These are phyloP conservation scores for Helicostylum pulchrum DNA, from an alignment of 192 early-diverging fungal species.

Conservation along the genomic window DNA sequence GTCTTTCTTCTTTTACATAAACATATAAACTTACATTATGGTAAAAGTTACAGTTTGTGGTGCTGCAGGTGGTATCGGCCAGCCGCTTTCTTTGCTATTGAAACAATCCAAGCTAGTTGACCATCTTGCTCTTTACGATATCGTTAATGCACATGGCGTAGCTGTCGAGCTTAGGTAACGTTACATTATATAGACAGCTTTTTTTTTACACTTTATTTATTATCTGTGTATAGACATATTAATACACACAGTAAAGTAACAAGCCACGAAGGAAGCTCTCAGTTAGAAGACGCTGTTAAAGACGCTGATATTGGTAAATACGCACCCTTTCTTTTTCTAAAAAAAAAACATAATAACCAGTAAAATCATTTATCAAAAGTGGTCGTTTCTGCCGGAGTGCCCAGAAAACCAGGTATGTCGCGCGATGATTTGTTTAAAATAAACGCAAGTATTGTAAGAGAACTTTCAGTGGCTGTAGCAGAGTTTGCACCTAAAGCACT, in stretches of 20 bases:
- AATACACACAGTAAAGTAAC: constrained; percentile 77
- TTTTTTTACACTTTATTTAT: not conserved
- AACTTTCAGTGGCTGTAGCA: constrained; percentile 76
- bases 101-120: constrained; percentile 86
- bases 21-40: constrained; percentile 29
- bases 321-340: not conserved
- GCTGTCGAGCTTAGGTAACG: constrained; percentile 78
- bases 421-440: constrained; percentile 98
- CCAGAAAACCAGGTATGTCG: constrained; percentile 98
- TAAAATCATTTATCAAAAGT: constrained; percentile 42
- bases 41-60: constrained; percentile 61
- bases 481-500: constrained; percentile 81
- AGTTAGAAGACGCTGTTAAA: constrained; percentile 68
- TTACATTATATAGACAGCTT: not conserved
- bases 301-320: constrained; percentile 49
- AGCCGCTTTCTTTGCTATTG: constrained; percentile 91
- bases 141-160: constrained; percentile 96
- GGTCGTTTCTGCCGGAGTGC: constrained; percentile 95
- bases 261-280: constrained; percentile 61
- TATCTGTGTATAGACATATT: constrained; percentile 59
- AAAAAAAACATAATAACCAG: not conserved
- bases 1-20: not conserved
- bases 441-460: constrained; percentile 93
- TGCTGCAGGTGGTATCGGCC: constrained; percentile 94
- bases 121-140: constrained; percentile 90